Evolutionary conservation across 192 early-diverging fungal species (phyloP).

Genomic region (Glomus cerebriforme): DNA sequence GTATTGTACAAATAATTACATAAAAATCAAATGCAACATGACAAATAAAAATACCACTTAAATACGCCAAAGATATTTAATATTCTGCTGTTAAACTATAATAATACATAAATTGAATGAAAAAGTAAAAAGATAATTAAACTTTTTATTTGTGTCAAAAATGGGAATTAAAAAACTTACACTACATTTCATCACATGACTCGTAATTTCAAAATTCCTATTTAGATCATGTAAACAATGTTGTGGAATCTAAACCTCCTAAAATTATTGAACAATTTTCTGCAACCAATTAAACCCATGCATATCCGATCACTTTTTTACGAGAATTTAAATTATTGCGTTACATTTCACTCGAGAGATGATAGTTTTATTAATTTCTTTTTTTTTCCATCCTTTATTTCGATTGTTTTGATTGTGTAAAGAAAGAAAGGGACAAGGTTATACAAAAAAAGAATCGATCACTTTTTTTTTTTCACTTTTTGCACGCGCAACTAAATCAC

Average conservation of each 20-base stretch:
- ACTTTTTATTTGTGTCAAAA: no score
- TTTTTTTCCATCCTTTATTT: neutral
- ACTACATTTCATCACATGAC: neutral
- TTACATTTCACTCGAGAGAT: neutral
- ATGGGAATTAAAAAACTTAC: neutral
- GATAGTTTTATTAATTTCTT: neutral
- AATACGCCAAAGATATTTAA: no score
- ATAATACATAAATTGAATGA: no score
- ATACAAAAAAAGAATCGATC: neutral
- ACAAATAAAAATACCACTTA: no score
- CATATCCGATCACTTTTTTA: neutral
- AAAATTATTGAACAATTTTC: neutral
- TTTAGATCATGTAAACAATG: neutral
- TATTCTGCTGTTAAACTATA: no score
- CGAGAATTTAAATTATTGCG: neutral
- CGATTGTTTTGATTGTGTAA: neutral
- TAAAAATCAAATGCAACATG: no score
- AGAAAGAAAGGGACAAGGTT: neutral
- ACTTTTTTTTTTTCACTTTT: neutral
- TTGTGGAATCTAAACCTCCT: neutral
- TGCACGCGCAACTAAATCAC: neutral
- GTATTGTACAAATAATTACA: no score
- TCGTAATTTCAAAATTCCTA: neutral
- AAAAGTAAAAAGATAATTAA: no score
- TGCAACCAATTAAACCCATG: neutral